Percentiles rank a stretch among this genome's conserved stretches.
These are phyloP conservation scores for Tylopilus rubrobrunneus DNA, from an alignment of 768 basidiomycete species.

Conservation along the genomic window DNA sequence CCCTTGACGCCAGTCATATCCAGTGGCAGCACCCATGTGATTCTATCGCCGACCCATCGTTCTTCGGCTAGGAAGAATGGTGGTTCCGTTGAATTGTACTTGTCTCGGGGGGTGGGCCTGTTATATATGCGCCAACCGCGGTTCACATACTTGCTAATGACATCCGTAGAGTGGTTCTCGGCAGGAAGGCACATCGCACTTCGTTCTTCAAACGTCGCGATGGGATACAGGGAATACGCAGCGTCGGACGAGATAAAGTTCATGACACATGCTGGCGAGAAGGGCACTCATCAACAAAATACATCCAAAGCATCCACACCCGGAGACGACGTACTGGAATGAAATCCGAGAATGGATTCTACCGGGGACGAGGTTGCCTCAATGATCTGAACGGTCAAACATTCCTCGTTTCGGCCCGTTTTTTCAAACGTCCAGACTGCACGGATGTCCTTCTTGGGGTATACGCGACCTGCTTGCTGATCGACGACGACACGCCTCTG, in stretches of 20 bases:
- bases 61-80: conserved; percentile 14
- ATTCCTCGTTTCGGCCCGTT: background rate
- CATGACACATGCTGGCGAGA: conserved; percentile 11
- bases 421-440: conserved; percentile 24
- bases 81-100: background rate
- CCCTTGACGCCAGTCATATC: too few species aligned
- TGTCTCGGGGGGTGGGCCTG: background rate
- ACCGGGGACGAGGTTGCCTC: conserved; percentile 9
- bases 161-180: background rate
- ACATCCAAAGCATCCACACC: background rate
- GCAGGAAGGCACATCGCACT: conserved; percentile 20
- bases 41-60: conserved; percentile 32
- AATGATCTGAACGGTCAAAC: conserved; percentile 31
- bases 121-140: conserved; percentile 32
- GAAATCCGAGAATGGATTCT: too few species aligned
- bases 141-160: background rate
- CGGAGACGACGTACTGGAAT: too few species aligned
- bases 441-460: background rate
- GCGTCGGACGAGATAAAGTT: conserved; percentile 31
- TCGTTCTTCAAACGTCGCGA: conserved; percentile 36
- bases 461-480: fast-evolving
- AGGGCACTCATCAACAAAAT: background rate
- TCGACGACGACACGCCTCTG: background rate
- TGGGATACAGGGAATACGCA: conserved; percentile 41
- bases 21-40: background rate